Percentiles rank a stretch among this genome's conserved stretches.
phyloP scores from a whole-genome alignment of 2,329 filamentous ascomycete genomes.

The Alternaria viburni region DNA sequence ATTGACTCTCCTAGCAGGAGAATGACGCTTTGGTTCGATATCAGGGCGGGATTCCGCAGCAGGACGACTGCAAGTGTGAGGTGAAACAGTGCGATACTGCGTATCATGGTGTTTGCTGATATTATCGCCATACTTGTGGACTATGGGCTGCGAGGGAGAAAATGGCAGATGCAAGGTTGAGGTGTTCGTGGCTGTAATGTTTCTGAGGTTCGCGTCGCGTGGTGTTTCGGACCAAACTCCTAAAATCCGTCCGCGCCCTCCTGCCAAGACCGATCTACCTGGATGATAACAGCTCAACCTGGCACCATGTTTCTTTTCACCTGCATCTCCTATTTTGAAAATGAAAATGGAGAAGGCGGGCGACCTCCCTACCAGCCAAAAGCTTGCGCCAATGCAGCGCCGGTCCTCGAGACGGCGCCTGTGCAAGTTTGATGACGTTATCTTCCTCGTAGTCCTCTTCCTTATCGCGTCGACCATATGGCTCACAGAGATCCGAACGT shows the following conservation, averaged over 20 bases:
- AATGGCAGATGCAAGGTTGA: neutral
- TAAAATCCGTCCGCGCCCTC: conserved; percentile 22
- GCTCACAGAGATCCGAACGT: conserved; percentile 1
- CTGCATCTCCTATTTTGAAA: neutral
- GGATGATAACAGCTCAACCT: neutral
- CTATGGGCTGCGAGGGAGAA: neutral
- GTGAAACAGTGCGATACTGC: conserved; percentile 82
- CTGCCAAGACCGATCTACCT: conserved; percentile 7
- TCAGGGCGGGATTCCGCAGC: conserved; percentile 71
- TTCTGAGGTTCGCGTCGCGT: conserved; percentile 6
- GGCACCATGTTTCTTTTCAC: neutral
- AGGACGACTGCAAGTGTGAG: conserved; percentile 84
- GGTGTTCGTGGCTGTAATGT: neutral
- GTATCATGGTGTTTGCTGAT: conserved; percentile 80
- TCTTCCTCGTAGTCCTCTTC: conserved; percentile 6
- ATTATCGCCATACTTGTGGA: conserved; percentile 74
- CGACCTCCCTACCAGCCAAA: neutral
- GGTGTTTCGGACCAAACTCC: conserved; percentile 11
- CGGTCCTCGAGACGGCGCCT: neutral
- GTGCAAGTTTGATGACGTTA: neutral
- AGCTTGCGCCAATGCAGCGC: neutral
- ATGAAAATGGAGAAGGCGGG: conserved; percentile 17
- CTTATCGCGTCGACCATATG: conserved; percentile 13
- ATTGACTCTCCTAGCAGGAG: conserved; percentile 83
- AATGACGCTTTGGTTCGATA: conserved; percentile 81